phyloP scores from a whole-genome alignment of 108 stramenopile species.

The Cyclotella choctawhatcheeana region DNA sequence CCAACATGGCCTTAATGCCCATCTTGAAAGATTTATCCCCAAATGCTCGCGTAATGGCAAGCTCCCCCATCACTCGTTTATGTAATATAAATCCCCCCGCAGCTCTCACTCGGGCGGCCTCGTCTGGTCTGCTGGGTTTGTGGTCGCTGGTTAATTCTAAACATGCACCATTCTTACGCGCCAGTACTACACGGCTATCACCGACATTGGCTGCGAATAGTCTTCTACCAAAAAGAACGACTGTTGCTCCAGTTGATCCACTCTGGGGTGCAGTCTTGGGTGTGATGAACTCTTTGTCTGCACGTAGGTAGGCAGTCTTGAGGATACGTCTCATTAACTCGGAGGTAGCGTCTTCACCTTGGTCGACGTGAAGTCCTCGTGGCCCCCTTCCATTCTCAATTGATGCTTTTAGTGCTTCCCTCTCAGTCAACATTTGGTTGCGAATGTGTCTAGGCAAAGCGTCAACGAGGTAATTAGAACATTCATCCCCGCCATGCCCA shows the following conservation, averaged over 20 bases:
- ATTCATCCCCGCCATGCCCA: constrained; percentile 96
- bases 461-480: constrained; percentile 89
- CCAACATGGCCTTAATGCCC: constrained; percentile 93
- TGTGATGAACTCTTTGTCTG: constrained; percentile 93
- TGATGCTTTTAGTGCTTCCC: constrained; percentile 71
- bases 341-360: constrained; percentile 88
- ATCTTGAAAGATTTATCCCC: constrained; percentile 98
- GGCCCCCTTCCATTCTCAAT: constrained; percentile 75
- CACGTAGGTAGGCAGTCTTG: constrained; percentile 84
- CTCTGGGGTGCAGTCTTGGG: constrained; percentile 87
- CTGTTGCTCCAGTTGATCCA: constrained; percentile 95
- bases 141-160: constrained; percentile 95
- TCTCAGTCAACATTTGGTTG: constrained; percentile 79
- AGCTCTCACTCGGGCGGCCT: constrained; percentile 92
- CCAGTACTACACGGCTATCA: constrained; percentile 92
- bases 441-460: constrained; percentile 84
- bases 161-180: constrained; percentile 88
- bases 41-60: constrained; percentile 97
- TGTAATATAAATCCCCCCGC: constrained; percentile 97
- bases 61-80: constrained; percentile 97
- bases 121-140: constrained; percentile 95
- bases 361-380: constrained; percentile 65
- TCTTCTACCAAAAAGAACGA: constrained; percentile 88
- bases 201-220: constrained; percentile 97
- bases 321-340: constrained; percentile 90